These are phyloP conservation scores for Colletotrichum shisoi DNA, from an alignment of 2,329 filamentous ascomycete genomes.

Conservation along the genomic window DNA sequence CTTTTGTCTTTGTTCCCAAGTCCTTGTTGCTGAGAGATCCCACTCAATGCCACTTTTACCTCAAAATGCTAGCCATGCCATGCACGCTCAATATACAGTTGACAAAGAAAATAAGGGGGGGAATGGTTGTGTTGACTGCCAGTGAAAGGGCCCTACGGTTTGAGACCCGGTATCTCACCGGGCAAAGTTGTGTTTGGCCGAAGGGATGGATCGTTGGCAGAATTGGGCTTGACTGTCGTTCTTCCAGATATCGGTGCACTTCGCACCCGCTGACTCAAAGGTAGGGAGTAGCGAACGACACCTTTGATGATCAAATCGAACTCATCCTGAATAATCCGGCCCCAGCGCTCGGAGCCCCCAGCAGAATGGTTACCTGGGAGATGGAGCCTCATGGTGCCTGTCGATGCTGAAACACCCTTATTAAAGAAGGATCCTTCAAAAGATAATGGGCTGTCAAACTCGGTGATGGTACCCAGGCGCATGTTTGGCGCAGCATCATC, in stretches of 20 bases:
- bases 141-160: constrained; percentile 15
- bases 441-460: constrained; percentile 84
- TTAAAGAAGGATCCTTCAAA: constrained; percentile 93
- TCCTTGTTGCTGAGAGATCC: constrained; percentile 31
- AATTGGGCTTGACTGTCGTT: constrained; percentile 68
- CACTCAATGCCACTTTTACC: constrained; percentile 36
- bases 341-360: constrained; percentile 86
- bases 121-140: constrained; percentile 39
- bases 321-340: constrained; percentile 85
- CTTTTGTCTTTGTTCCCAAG: constrained; percentile 37
- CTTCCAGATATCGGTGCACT: constrained; percentile 68
- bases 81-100: constrained; percentile 52
- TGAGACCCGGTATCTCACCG: constrained; percentile 26
- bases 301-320: constrained; percentile 94
- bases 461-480: constrained; percentile 85
- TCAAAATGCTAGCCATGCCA: constrained; percentile 43
- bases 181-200: constrained; percentile 51
- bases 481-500: constrained; percentile 80
- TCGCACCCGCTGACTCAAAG: constrained; percentile 66
- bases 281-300: constrained; percentile 81
- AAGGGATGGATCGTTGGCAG: constrained; percentile 61
- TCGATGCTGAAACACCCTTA: constrained; percentile 73
- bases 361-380: constrained; percentile 90
- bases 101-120: constrained; percentile 40
- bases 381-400: constrained; percentile 81